Evolutionary conservation across 768 basidiomycete genomes (phyloP), one percentile per base, ranked within the genome.

Genomic region (Phaeotremella fagi): DNA sequence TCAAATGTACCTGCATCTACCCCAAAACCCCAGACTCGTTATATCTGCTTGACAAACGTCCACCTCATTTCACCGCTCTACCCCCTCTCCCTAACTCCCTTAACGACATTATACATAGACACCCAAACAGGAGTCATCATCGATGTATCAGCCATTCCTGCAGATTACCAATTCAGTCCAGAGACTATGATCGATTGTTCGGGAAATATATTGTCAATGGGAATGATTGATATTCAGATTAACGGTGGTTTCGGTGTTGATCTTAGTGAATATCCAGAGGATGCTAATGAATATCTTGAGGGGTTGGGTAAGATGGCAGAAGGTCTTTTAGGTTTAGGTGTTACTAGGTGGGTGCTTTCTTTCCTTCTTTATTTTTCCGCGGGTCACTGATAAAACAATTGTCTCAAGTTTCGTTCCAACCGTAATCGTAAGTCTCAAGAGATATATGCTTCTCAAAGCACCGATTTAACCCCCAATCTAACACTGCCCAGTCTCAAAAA

Each of bases 181-280:
- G 35, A 24, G 4, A 53, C 50, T 2, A 52, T 52, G 4, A 78
- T 91, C 49, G 84, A 91, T 67, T 75, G 90, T 5, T 79, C 78
- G 0, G 88, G 88, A 14, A 84, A 85, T 72, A 85, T 91, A 60
- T 77, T 91, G 31, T 87, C 86, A 83, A 89, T 90, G 2, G 90
- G 90, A 2, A 81, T 85, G 65, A 80, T 92, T 45, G 90, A 92
- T 74, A 82, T 86, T 16, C 90, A 94, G 65, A 84, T 94, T 57
- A 92, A 94, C 59, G 90, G 90, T 31, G 90, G 83, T 3, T 72
- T 60, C 51, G 70, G 68, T 3, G 52, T 72, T 16, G 70, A 72
- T 33, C 31, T 33, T 7, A 33, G 31, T 33, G 9, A 62, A 12
- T 44, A 65, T 42, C 23, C 51, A 3, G 52, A 49, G 9, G 50